These are phyloP conservation scores for Leccinellum luteum DNA, from an alignment of 768 basidiomycete genomes.

Conservation along the genomic window DNA sequence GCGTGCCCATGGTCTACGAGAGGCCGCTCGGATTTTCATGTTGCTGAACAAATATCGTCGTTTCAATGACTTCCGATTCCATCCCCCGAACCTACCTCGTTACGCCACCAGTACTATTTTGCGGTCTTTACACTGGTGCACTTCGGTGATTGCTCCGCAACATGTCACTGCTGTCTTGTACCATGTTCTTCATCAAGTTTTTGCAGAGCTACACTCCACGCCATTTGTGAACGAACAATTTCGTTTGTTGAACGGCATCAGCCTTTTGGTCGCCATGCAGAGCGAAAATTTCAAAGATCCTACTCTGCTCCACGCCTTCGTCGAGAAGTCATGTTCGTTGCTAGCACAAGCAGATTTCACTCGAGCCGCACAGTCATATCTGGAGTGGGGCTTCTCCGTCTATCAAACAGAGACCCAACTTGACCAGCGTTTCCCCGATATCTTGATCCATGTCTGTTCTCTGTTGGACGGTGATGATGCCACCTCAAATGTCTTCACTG, in stretches of 20 bases:
- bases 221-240: conserved; percentile 83
- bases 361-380: conserved; percentile 66
- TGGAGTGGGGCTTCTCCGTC: conserved; percentile 69
- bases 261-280: conserved; percentile 69
- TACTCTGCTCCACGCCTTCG: conserved; percentile 63
- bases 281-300: conserved; percentile 52
- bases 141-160: conserved; percentile 37
- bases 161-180: conserved; percentile 62
- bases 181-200: conserved; percentile 72
- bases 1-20: conserved; percentile 31
- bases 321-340: conserved; percentile 64
- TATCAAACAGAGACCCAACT: conserved; percentile 42
- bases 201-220: conserved; percentile 60
- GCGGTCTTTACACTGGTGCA: conserved; percentile 60
- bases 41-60: conserved; percentile 52
- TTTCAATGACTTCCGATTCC: conserved; percentile 45
- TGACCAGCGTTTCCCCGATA: conserved; percentile 58
- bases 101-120: conserved; percentile 51
- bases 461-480: conserved; percentile 54
- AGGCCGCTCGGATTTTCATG: conserved; percentile 45
- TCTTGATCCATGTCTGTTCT: conserved; percentile 67
- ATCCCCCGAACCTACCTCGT: conserved; percentile 66
- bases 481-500: conserved; percentile 26
- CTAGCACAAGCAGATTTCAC: conserved; percentile 68
- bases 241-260: conserved; percentile 68